Evolutionary conservation across 2,329 filamentous ascomycete species (phyloP).

Genomic region (Venturia carpophila): DNA sequence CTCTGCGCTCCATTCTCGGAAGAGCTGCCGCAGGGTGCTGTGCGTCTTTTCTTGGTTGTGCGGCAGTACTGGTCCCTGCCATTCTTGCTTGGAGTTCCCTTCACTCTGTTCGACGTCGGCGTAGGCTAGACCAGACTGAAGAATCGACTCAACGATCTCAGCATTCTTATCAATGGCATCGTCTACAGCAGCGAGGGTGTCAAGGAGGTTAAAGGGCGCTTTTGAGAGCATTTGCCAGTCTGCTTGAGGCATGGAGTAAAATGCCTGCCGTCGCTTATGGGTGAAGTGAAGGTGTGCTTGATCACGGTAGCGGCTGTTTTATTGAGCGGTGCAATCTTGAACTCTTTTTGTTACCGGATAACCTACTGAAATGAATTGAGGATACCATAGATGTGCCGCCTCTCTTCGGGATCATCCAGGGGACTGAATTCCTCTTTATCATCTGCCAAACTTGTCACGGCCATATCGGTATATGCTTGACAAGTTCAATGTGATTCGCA

Average conservation of each 20-base stretch:
- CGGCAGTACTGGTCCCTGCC: conserved; percentile 62
- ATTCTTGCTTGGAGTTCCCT: conserved; percentile 51
- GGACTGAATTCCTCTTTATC: conserved; percentile 7
- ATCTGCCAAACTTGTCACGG: neutral
- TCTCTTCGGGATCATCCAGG: conserved; percentile 65
- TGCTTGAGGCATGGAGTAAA: conserved; percentile 77
- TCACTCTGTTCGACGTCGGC: conserved; percentile 25
- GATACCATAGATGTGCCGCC: conserved; percentile 68
- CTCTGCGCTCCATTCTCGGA: conserved; percentile 84
- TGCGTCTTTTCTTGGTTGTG: conserved; percentile 80
- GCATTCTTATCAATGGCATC: conserved; percentile 85
- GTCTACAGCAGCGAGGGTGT: conserved; percentile 71
- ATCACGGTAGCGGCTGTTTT: conserved; percentile 13
- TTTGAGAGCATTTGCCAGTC: conserved; percentile 79
- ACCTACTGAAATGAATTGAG: conserved; percentile 79
- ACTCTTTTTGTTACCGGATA: neutral
- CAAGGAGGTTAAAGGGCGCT: conserved; percentile 74
- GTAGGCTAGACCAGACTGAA: conserved; percentile 52
- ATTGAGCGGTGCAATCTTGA: neutral
- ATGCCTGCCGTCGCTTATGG: conserved; percentile 61
- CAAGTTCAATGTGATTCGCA: neutral
- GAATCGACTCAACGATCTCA: conserved; percentile 69
- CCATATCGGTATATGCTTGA: neutral
- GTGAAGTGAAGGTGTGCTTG: conserved; percentile 18
- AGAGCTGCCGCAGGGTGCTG: conserved; percentile 88